phyloP scores from a whole-genome alignment of 768 basidiomycete species.

The Holtermannia corniformis region DNA sequence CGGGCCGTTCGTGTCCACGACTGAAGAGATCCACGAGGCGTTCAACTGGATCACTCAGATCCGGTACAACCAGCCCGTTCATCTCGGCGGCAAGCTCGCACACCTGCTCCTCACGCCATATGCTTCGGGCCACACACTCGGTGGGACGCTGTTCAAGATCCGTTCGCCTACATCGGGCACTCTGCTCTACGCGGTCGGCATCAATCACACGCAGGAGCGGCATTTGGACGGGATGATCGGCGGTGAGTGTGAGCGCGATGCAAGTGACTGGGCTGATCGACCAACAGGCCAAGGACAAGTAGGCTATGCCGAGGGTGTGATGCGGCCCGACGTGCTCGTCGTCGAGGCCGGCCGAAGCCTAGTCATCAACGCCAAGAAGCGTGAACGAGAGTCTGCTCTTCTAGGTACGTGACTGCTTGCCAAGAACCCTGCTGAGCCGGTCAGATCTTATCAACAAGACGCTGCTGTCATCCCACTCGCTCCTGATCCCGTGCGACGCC shows the following conservation, averaged over 20 bases:
- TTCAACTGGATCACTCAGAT: conserved; percentile 86
- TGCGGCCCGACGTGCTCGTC: conserved; percentile 84
- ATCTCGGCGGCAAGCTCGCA: conserved; percentile 64
- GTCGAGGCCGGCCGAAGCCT: conserved; percentile 80
- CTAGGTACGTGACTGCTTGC: conserved; percentile 50
- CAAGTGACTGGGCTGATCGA: neutral
- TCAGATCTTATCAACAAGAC: conserved; percentile 82
- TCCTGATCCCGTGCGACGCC: conserved; percentile 85
- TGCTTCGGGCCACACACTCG: conserved; percentile 87
- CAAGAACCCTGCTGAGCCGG: conserved; percentile 7
- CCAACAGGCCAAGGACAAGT: conserved; percentile 6
- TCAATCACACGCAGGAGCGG: conserved; percentile 93
- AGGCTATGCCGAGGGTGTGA: conserved; percentile 41
- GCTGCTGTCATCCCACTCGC: conserved; percentile 64
- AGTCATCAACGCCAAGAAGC: conserved; percentile 73
- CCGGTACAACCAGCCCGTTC: conserved; percentile 89
- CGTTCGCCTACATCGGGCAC: conserved; percentile 96
- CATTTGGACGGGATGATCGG: conserved; percentile 85
- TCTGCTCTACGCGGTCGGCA: conserved; percentile 83
- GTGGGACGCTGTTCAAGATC: conserved; percentile 97
- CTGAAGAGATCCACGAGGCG: conserved; percentile 79
- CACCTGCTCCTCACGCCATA: conserved; percentile 63
- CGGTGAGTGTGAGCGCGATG: conserved; percentile 10
- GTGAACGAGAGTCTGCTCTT: conserved; percentile 80
- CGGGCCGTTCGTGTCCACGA: conserved; percentile 58